Evolutionary conservation across 2,329 filamentous ascomycete genomes (phyloP).

Genomic region (Ascochyta pisi): DNA sequence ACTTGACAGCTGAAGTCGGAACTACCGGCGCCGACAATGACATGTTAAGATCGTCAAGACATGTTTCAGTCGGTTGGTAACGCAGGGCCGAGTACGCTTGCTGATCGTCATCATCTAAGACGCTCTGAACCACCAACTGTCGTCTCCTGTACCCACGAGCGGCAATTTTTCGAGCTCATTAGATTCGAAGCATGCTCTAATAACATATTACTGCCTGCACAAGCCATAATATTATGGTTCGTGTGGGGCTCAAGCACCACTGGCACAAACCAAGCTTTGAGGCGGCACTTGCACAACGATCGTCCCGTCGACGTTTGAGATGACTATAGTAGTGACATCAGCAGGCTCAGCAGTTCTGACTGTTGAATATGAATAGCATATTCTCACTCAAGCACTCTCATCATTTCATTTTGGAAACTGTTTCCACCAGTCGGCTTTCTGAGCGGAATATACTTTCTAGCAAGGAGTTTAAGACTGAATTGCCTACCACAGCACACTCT

Average conservation of each 20-base stretch:
- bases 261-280: constrained; percentile 3
- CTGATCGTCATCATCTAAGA: constrained; percentile 23
- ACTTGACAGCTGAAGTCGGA: constrained; percentile 6
- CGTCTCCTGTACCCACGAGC: not conserved
- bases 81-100: constrained; percentile 17
- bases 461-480: not conserved
- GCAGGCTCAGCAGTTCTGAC: not conserved
- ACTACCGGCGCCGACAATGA: constrained; percentile 30
- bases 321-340: not conserved
- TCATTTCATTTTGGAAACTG: not conserved
- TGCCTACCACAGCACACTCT: not conserved
- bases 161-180: not conserved
- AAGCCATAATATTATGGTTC: not conserved
- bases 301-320: not conserved
- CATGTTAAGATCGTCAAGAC: constrained; percentile 20
- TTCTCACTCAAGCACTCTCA: not conserved
- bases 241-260: not conserved
- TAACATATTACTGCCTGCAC: not conserved
- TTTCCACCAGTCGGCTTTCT: constrained; percentile 2
- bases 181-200: not conserved
- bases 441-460: not conserved
- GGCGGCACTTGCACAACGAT: not conserved
- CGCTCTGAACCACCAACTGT: constrained; percentile 6
- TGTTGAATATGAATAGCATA: not conserved
- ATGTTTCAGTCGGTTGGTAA: constrained; percentile 15